Evolutionary conservation across 257 asterid species (phyloP), one percentile per base, ranked within the genome.

Genomic region (Fraxinus americana): DNA sequence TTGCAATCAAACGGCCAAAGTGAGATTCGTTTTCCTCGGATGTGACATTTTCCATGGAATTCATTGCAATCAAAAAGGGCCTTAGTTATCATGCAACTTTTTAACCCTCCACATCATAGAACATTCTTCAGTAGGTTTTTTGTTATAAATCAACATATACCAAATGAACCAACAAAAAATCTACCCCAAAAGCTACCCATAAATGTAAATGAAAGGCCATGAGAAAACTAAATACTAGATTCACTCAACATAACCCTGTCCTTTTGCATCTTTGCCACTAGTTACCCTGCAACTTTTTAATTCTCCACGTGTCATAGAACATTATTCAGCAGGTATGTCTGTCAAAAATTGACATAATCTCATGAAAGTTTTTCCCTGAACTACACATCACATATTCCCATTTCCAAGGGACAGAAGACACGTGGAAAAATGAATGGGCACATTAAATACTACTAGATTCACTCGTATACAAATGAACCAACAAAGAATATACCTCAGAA

Each of bases 321-420:
- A 63, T 63, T 63, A 32, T 10, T 63, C 34, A 63, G 35, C 32
- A 63, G 69, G 65, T 7, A 54, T 25, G 4, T 41, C 16, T 10
- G 13, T 41, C 48, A 4, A 41, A 16, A 54, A 54, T 54, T 12
- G 10, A 54, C 65, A 17, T 54, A 54, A n/a, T n/a, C 27, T 54
- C 23, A 65, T 78, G 77, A 73, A 70, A 78, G 25, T 66, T 25
- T 68, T 36, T 71, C 17, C 29, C 48, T 13, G 25, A 82, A 74
- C 72, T 76, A 35, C 76, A 52, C 21, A 32, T 39, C 29, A 75
- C 48, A 67, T 35, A 52, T 75, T 35, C 35, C 34, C 14, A 70
- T 70, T 38, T 70, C 74, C 25, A 48, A 4, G 54, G 54, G 54
- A 45, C 19, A 12, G 34, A 38, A 7, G 48, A 50, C 77, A 54